Evolutionary conservation across 2,329 filamentous ascomycete species (phyloP).

Genomic region (Colletotrichum caudatum): DNA sequence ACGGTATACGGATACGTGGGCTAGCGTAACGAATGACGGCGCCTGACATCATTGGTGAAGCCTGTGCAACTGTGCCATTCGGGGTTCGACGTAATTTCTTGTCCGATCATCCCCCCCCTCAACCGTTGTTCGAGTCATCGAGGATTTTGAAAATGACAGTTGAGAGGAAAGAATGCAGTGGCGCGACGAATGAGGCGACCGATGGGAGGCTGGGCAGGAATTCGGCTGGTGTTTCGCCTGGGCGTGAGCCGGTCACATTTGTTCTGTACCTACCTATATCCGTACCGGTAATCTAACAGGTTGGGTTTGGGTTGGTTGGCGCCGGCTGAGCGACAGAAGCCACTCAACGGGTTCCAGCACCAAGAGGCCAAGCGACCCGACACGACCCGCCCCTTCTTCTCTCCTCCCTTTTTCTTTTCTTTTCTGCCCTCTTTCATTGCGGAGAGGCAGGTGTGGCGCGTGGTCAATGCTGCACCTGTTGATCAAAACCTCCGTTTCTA

Average conservation of each 20-base stretch:
- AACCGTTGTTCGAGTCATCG: constrained; percentile 6
- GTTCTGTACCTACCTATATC: not conserved
- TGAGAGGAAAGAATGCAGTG: not conserved
- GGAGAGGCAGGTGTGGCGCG: constrained; percentile 12
- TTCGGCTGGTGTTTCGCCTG: constrained; percentile 21
- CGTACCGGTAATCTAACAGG: not conserved
- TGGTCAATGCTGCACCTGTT: constrained; percentile 18
- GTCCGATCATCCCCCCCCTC: not conserved
- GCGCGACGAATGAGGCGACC: not conserved
- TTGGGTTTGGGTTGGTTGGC: not conserved
- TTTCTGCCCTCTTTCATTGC: not conserved
- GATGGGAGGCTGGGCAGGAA: constrained; percentile 4
- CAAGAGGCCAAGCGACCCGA: not conserved
- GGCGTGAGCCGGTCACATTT: not conserved
- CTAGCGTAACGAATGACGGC: constrained; percentile 26
- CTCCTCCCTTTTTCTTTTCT: no score
- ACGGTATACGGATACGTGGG: constrained; percentile 2
- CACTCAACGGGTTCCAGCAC: constrained; percentile 1
- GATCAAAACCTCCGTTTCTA: constrained; percentile 11
- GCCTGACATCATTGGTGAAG: constrained; percentile 35
- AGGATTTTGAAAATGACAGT: not conserved
- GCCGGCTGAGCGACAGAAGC: constrained; percentile 14
- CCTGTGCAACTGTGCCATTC: constrained; percentile 3
- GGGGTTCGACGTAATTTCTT: not conserved
- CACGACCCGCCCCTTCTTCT: not conserved